Evolutionary conservation across 148 eudicot genomes (phyloP).

Genomic region (Beta vulgaris): DNA sequence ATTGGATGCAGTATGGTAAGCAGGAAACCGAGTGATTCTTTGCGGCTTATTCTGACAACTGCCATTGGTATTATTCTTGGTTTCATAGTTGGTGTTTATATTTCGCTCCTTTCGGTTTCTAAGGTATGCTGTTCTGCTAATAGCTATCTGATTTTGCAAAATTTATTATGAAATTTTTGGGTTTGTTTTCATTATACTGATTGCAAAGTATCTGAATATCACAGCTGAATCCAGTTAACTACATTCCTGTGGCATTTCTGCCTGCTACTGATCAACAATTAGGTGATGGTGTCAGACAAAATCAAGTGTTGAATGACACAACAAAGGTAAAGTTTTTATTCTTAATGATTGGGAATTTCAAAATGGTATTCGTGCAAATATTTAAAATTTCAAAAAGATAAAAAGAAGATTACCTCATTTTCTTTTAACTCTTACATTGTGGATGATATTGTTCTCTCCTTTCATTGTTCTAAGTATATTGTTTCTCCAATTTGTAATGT

Average conservation of each 20-base stretch:
- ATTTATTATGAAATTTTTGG: not conserved
- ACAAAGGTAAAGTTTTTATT: slow-evolving; percentile 12
- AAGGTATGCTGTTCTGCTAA: slow-evolving; percentile 45
- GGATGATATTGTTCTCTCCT: too few relatives aligned
- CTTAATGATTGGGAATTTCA: not conserved
- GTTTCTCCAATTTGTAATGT: not conserved
- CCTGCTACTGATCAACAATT: slow-evolving; percentile 11
- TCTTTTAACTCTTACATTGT: not conserved
- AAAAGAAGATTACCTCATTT: not conserved
- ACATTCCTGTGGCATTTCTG: slow-evolving; percentile 20
- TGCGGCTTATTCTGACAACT: slow-evolving; percentile 47
- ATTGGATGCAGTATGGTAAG: slow-evolving; percentile 38
- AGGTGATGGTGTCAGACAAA: slow-evolving; percentile 13
- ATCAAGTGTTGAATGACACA: slow-evolving; percentile 16
- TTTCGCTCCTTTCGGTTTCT: slow-evolving; percentile 41
- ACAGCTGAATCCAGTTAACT: slow-evolving; percentile 27
- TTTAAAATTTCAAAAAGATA: not conserved
- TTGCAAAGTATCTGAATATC: not conserved
- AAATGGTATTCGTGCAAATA: not conserved
- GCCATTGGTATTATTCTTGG: slow-evolving; percentile 60
- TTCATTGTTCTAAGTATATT: not conserved
- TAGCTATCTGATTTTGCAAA: not conserved
- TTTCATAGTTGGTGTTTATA: slow-evolving; percentile 63
- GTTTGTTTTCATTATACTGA: not conserved
- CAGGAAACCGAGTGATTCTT: slow-evolving; percentile 52